Percentiles rank a stretch among this genome's conserved stretches.
Conservation (phyloP, 1,284 basidiomycete species). For the Sporisorium scitamineum region DNA sequence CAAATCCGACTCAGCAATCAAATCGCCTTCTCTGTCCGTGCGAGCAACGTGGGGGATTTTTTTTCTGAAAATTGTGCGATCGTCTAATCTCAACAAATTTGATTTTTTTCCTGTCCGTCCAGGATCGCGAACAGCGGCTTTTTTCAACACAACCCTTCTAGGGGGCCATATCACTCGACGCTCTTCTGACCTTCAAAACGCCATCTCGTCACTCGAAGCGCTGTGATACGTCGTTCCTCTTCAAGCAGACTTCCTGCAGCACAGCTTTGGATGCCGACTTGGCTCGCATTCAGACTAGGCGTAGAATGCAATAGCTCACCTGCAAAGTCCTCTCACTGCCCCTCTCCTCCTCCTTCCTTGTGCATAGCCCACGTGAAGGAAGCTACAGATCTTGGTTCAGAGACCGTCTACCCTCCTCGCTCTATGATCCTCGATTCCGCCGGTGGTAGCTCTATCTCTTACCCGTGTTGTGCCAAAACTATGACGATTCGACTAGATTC, state of each 20-base stretch:
- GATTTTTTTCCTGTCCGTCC: slow-evolving; percentile 10
- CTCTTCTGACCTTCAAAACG: too few relatives aligned
- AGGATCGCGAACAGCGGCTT: slow-evolving; percentile 12
- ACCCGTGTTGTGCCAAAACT: not conserved
- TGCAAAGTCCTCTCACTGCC: slow-evolving; percentile 1
- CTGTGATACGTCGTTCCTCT: slow-evolving; percentile 8
- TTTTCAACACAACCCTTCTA: slow-evolving; percentile 6
- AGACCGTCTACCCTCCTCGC: not conserved
- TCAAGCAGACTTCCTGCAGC: not conserved
- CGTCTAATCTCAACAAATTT: not conserved
- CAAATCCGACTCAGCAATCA: too few relatives aligned
- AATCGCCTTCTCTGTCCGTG: slow-evolving; percentile 1
- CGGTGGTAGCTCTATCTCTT: too few relatives aligned
- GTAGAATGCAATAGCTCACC: slow-evolving; percentile 34
- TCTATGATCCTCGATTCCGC: not conserved
- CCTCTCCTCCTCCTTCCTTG: not conserved
- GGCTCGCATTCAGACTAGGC: slow-evolving; percentile 7
- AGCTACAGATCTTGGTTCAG: slow-evolving; percentile 1
- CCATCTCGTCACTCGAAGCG: too few relatives aligned
- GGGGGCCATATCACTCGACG: slow-evolving; percentile 24
- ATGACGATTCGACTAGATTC: not conserved
- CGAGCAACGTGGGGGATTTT: not conserved
- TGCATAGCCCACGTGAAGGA: slow-evolving; percentile 1
- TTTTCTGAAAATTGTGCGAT: not conserved
- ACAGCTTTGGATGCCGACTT: not conserved